phyloP scores from a whole-genome alignment of 148 eudicot species.

The Vaccinium macrocarpon region DNA sequence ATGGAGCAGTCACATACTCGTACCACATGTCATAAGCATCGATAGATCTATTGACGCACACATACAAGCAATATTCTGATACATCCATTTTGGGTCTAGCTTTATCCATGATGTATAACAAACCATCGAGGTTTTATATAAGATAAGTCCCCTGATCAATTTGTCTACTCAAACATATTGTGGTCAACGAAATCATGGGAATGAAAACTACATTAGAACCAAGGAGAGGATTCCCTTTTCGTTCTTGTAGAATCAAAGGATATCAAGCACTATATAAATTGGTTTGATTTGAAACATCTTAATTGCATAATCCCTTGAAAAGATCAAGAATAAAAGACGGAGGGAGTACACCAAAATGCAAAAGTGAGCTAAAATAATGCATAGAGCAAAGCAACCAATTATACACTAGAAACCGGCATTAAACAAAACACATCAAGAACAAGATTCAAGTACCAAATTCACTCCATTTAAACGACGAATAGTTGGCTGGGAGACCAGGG shows the following conservation, averaged over 20 bases:
- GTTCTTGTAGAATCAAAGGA: neutral
- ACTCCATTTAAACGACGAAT: neutral
- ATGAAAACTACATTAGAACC: neutral
- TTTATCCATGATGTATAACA: neutral
- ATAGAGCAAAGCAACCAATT: neutral
- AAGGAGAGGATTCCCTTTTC: neutral
- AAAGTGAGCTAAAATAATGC: neutral
- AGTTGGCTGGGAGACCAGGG: neutral
- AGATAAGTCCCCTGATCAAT: neutral
- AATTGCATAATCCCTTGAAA: neutral
- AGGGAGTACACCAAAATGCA: conserved; percentile 2
- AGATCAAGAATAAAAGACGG: neutral
- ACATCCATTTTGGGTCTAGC: neutral
- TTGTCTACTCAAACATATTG: neutral
- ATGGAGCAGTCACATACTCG: conserved; percentile 5
- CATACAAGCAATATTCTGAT: neutral
- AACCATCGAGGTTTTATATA: neutral
- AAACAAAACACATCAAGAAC: neutral
- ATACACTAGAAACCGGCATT: neutral
- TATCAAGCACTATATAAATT: neutral
- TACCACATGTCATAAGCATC: neutral
- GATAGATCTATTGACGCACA: neutral
- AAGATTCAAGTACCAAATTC: neutral
- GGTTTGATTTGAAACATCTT: neutral
- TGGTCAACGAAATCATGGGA: neutral